Evolutionary conservation across 768 basidiomycete species (phyloP), one percentile per base, ranked within the genome.

Genomic region (Heimioporus sp.): DNA sequence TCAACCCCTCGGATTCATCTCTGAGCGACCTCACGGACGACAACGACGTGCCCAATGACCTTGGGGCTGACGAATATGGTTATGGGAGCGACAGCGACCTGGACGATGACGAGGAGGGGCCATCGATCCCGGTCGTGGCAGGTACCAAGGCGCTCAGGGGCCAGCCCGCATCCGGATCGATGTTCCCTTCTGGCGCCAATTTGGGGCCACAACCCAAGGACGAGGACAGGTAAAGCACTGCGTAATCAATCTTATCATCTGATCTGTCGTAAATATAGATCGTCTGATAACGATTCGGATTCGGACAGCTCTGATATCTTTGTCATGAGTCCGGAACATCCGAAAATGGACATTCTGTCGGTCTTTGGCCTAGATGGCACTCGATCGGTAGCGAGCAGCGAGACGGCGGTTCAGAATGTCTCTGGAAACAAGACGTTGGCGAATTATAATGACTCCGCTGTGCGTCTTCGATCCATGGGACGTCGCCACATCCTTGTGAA

Each of bases 51-150:
- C 62, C 55, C 4, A 46, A 35, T 10, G 16, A 47, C 9, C 15
- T 43, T 36, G 21, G 1, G 5, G 48, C 61, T 5, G 60, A 58
- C 4, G 65, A 64, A 2, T 66, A 68, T 50, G 70, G 57, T 4
- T 71, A 71, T 43, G 59, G 39, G 15, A 67, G 66, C 4, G 70
- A 71, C 49, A 71, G 70, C 17, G 70, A 71, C 35, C 62, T 71
- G 7, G 69, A 68, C 24, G 70, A 65, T 12, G 62, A 63, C 10
- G 64, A 65, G 10, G 63, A 60, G 12, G 49, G 42, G 11, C 34
- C 16, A 13, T 17, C 30, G 5, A 35, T 38, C 36, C n/a, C n/a
- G n/a, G n/a, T n/a, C 10, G 16, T 35, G 9, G 32, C 5, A 2
- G 15, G 38, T 17, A 32, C 40, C 1, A n/a, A 54, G 10, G 39